Evolutionary conservation across 768 basidiomycete species (phyloP), one percentile per base, ranked within the genome.

Genomic region (Aureoboletus auriporus): DNA sequence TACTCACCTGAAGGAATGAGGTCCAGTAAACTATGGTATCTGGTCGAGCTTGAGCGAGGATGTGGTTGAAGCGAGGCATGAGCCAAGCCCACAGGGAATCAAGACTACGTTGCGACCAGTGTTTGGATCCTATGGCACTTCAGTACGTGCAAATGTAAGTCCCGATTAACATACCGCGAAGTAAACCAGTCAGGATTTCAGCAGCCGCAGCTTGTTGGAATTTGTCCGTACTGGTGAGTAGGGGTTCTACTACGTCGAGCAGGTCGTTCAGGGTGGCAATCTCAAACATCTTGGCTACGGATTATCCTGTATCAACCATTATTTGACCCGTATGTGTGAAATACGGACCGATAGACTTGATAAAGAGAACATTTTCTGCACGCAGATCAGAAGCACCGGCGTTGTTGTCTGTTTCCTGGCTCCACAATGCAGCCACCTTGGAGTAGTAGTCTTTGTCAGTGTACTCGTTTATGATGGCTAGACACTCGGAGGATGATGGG

Each of bases 191-290:
- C 26, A 93, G 62, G 29, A 93, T 66, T 67, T 86, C 86, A 44
- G 82, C 83, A 23, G 84, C 83, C 27, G 89, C 89, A 23, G 91
- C 78, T 62, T 92, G 92, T 67, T 91, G 90, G 71, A 85, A 92
- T 51, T 89, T 86, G 58, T 92, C 87, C 14, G 75, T 47, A 42
- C 86, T 86, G 30, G 67, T 70, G 35, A 89, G 68, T 27, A 89
- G 60, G 11, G 78, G 70, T 35, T 93, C 88, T 31, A 86, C 72
- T 14, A 73, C 69, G 12, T 68, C 62, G 29, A 88, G 68, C 17
- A 85, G 66, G 23, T 68, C 68, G 34, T 83, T 76, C 29, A 92
- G 57, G 11, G 70, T 63, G 28, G 71, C 69, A 48, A 71, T 71
- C 47, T 78, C 80, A 49, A 82, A 82, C 61, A 83, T 77, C 64